Evolutionary conservation across 2,329 filamentous ascomycete species (phyloP).

Genomic region (Mariannaea elegans): DNA sequence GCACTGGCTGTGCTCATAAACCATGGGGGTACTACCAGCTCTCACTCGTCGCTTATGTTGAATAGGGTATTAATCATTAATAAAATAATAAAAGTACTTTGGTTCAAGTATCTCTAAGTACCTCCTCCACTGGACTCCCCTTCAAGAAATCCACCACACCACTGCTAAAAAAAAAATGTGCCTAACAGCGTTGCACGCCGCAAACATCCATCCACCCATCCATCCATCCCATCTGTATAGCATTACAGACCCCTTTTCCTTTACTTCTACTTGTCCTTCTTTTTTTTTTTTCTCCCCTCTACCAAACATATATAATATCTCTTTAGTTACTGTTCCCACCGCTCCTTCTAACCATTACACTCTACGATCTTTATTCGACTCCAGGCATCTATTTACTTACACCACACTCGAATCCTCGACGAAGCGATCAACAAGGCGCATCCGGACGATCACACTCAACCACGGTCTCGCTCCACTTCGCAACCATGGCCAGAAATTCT

Average conservation of each 20-base stretch:
- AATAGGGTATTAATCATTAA: no score
- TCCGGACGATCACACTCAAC: not conserved
- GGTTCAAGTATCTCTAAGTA: not conserved
- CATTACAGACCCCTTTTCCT: constrained; percentile 10
- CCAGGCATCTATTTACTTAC: not conserved
- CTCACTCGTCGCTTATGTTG: no score
- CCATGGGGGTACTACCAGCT: no score
- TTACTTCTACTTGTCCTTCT: constrained; percentile 4
- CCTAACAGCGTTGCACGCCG: constrained; percentile 14
- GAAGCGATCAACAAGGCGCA: constrained; percentile 1
- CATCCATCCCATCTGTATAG: not conserved
- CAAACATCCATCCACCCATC: constrained; percentile 4
- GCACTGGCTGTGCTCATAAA: no score
- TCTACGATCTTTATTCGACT: not conserved
- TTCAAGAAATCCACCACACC: constrained; percentile 8
- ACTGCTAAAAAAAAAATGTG: constrained; percentile 2
- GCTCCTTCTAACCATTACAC: not conserved
- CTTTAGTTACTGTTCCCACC: not conserved
- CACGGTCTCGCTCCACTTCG: not conserved
- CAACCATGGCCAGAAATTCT: constrained; percentile 35
- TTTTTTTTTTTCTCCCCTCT: not conserved
- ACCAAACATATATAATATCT: not conserved
- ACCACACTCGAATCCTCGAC: not conserved
- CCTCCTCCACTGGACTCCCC: not conserved
- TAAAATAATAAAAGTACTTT: not conserved